phyloP scores from a whole-genome alignment of 1,284 basidiomycete genomes.

The Mycosarcoma mackinlayi region DNA sequence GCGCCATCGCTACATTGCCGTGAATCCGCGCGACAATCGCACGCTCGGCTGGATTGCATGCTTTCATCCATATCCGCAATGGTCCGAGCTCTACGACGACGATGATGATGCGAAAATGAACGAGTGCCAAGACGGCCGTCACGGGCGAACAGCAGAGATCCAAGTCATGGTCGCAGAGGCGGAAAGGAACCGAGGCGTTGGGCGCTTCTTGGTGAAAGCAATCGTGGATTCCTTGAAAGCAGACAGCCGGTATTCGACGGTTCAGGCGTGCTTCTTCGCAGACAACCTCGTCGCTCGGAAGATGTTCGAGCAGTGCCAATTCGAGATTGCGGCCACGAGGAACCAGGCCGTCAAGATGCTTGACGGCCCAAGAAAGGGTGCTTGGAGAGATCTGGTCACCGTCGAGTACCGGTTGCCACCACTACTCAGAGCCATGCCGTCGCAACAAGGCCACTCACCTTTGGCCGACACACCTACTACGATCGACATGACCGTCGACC shows the following conservation, averaged over 20 bases:
- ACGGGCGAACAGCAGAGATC: constrained; percentile 21
- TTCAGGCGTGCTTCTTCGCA: constrained; percentile 38
- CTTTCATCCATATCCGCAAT: constrained; percentile 22
- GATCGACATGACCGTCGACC: constrained; percentile 29
- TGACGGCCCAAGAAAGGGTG: constrained; percentile 26
- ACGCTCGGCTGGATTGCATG: constrained; percentile 43
- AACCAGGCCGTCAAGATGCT: constrained; percentile 27
- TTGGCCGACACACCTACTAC: not conserved
- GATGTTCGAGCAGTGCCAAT: constrained; percentile 20
- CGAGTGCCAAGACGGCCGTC: constrained; percentile 4
- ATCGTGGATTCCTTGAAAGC: constrained; percentile 16
- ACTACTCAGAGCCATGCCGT: not conserved
- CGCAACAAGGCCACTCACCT: not conserved
- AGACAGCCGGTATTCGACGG: constrained; percentile 19
- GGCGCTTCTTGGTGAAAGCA: constrained; percentile 18
- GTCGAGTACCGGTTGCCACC: constrained; percentile 21
- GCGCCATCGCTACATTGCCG: constrained; percentile 40
- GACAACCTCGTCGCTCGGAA: constrained; percentile 20
- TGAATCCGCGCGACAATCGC: constrained; percentile 32
- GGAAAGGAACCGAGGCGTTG: constrained; percentile 28
- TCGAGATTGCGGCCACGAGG: constrained; percentile 1
- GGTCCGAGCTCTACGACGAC: constrained; percentile 4
- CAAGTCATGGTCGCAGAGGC: constrained; percentile 39
- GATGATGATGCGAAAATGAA: not conserved
- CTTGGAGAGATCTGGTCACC: constrained; percentile 32